phyloP scores from a whole-genome alignment of 805 yeast genomes.

The Priceomyces fermenticarens region DNA sequence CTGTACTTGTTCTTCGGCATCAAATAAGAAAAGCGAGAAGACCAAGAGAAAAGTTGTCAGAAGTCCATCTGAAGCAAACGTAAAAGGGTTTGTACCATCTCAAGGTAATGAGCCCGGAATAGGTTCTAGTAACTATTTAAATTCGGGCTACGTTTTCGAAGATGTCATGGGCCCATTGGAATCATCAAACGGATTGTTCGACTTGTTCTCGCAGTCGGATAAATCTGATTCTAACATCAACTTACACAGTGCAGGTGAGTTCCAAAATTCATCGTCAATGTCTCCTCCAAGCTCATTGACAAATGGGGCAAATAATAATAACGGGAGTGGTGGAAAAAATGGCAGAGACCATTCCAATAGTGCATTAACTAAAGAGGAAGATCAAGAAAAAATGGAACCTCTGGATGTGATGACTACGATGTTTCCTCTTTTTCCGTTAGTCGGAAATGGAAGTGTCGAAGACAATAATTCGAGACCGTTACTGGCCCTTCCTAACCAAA shows the following conservation, averaged over 20 bases:
- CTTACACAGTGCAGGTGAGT: not conserved
- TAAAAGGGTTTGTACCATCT: not conserved
- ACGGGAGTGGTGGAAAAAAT: not conserved
- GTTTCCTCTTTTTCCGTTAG: slow-evolving; percentile 43
- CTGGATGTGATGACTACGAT: slow-evolving; percentile 19
- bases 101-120: not conserved
- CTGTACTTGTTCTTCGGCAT: slow-evolving; percentile 37
- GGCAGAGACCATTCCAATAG: slow-evolving; percentile 4
- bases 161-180: slow-evolving; percentile 31
- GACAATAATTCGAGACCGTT: slow-evolving; percentile 33
- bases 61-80: slow-evolving; percentile 5
- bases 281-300: slow-evolving; percentile 1
- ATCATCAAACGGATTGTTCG: slow-evolving; percentile 26
- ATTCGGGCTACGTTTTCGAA: slow-evolving; percentile 22
- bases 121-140: not conserved
- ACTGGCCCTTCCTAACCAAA: slow-evolving; percentile 24
- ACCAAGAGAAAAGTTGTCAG: slow-evolving; percentile 8
- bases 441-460: slow-evolving; percentile 37
- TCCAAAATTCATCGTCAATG: not conserved
- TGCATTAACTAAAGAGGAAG: slow-evolving; percentile 7
- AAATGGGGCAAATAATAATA: slow-evolving; percentile 2
- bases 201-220: slow-evolving; percentile 20
- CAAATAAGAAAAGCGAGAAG: slow-evolving; percentile 13
- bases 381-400: not conserved
- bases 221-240: slow-evolving; percentile 4